A percentile compares a stretch with the other conserved stretches of the same genome.
These are phyloP conservation scores for Hortiboletus campestris DNA, from an alignment of 768 basidiomycete species.

Conservation along the genomic window DNA sequence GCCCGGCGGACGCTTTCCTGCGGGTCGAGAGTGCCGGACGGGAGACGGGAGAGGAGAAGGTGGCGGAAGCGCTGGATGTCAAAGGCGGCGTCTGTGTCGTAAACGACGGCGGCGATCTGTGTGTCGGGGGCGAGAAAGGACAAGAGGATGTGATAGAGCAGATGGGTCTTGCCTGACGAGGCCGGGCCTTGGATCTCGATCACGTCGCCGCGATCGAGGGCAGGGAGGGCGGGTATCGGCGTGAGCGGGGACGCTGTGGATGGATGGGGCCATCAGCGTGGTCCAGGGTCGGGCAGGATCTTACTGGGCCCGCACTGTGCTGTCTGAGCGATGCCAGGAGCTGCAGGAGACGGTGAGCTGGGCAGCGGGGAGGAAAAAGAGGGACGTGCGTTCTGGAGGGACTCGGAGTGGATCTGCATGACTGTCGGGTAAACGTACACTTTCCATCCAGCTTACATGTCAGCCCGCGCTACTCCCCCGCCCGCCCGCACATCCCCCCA, in stretches of 20 bases:
- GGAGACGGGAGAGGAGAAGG: conserved; percentile 42
- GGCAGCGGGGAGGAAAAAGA: not conserved
- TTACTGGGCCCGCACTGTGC: conserved; percentile 32
- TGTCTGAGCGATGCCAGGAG: conserved; percentile 41
- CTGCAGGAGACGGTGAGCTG: conserved; percentile 31
- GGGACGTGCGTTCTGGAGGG: conserved; percentile 34
- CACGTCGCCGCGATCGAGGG: conserved; percentile 55
- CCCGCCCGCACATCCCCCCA: conserved; percentile 44
- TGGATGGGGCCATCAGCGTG: conserved; percentile 27
- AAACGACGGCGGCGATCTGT: conserved; percentile 61
- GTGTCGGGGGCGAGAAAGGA: conserved; percentile 56
- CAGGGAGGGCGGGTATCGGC: conserved; percentile 19
- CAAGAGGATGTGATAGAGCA: conserved; percentile 65
- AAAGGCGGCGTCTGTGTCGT: conserved; percentile 72
- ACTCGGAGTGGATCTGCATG: conserved; percentile 26
- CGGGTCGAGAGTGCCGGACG: conserved; percentile 13
- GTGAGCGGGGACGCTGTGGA: conserved; percentile 30
- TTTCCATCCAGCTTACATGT: conserved; percentile 33
- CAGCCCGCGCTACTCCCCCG: conserved; percentile 44
- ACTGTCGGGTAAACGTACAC: conserved; percentile 2
- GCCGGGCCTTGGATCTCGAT: conserved; percentile 77
- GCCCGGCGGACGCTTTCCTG: conserved; percentile 36
- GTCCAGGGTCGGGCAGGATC: too few relatives aligned
- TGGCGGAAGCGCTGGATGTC: conserved; percentile 51
- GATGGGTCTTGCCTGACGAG: conserved; percentile 73